A percentile compares a stretch with the other conserved stretches of the same genome.
phyloP scores from a whole-genome alignment of 768 basidiomycete genomes.

The Lactarius hatsudake region DNA sequence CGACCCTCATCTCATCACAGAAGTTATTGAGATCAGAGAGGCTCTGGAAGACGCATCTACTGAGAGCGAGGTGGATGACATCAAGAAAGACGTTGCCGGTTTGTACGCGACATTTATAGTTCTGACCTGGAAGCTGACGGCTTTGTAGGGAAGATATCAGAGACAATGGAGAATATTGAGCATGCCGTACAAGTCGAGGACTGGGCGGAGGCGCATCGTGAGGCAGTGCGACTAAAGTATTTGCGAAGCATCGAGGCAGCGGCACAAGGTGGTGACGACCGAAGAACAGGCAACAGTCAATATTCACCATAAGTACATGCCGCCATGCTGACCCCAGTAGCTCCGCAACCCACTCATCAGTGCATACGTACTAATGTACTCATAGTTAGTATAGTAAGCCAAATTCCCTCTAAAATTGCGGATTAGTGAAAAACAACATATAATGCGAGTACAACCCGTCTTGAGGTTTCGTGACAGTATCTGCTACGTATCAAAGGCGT shows the following conservation, averaged over 20 bases:
- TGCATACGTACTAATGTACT: too few species aligned
- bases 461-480: too few species aligned
- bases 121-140: background rate
- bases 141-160: constrained; percentile 49
- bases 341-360: too few species aligned
- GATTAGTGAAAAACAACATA: too few species aligned
- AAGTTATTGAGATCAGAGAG: constrained; percentile 79
- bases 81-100: constrained; percentile 59
- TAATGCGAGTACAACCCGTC: too few species aligned
- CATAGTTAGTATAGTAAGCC: too few species aligned
- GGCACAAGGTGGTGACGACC: constrained; percentile 32
- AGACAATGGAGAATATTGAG: constrained; percentile 47
- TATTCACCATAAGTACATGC: background rate
- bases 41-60: constrained; percentile 63
- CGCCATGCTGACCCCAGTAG: too few species aligned
- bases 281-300: background rate
- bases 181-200: constrained; percentile 48
- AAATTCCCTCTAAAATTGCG: too few species aligned
- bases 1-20: constrained; percentile 66
- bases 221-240: constrained; percentile 72
- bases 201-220: constrained; percentile 55
- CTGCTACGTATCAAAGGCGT: too few species aligned
- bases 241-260: constrained; percentile 61
- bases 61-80: constrained; percentile 44
- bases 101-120: constrained; percentile 26